Base-by-base conservation (phyloP, 2,329 filamentous ascomycete species). In the Botryotinia narcissicola region DNA sequence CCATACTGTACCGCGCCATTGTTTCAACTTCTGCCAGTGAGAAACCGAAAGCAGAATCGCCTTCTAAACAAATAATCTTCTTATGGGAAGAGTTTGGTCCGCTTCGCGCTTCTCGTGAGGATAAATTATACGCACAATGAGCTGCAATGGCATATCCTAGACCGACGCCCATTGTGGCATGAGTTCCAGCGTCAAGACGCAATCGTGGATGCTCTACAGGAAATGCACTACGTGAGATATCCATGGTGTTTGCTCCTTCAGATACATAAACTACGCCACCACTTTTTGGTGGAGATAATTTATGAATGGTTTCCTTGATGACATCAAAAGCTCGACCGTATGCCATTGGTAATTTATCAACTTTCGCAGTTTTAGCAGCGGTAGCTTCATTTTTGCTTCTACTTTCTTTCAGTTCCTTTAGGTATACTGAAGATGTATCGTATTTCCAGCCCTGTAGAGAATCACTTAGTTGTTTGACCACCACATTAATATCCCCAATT, bases 171-270 rank as follows among this genome's bases (percentile, higher is more conserved):
- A 89, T 89, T 1, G 87, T 89, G 6, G 87, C 87, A 74, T 88
- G 86, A 0, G 87, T 89, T 1, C 87, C 87, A 4, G 87, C 87
- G 78, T 89, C 87, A 35, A 90, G 84, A 35, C 86, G 84, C 25
- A 87, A 83, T 29, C 87, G 84, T 4, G 87, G 87, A 75, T 87
- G 83, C 44, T 87, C 82, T 29, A 89, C 82, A 0, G 85, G 83
- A 77, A 89, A 89, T 61, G 85, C 82, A 20, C 85, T 86, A 32
- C 87, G 85, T 3, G 86, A 87, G 71, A 89, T 88, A 76, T 89
- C 88, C 88, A 89, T 90, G 10, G 87, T 88, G 77, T 89, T 89
- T 14, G 87, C 86, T 10, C 87, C 87, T 80, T 89, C 87, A 1
- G 86, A 87, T 51, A 89, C 82, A 75, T 89, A 89, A 35, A 89